These are phyloP conservation scores for Penicillium flavigenum DNA, from an alignment of 495 filamentous ascomycete species.

Conservation along the genomic window DNA sequence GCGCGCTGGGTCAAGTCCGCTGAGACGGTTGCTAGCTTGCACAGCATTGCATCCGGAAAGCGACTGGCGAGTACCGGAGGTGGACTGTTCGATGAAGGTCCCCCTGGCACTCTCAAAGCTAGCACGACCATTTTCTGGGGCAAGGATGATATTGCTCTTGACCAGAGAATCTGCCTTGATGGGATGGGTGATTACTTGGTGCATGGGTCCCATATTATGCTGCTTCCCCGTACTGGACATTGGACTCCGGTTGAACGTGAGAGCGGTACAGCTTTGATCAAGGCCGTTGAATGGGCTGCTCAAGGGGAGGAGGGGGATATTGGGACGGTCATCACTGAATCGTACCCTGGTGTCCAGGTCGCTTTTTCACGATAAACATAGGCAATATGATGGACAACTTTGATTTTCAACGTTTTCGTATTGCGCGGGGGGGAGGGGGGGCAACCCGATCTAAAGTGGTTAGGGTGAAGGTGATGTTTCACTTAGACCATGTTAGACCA, in stretches of 20 bases:
- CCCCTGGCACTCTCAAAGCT: conserved; percentile 45
- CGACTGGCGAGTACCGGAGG: conserved; percentile 37
- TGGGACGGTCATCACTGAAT: conserved; percentile 25
- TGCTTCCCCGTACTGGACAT: conserved; percentile 42
- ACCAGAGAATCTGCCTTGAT: conserved; percentile 40
- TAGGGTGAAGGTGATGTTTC: conserved; percentile 1
- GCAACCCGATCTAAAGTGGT: conserved; percentile 1
- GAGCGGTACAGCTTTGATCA: conserved; percentile 35
- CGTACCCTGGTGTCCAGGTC: conserved; percentile 36
- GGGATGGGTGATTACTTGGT: conserved; percentile 46
- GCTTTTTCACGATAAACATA: conserved; percentile 32
- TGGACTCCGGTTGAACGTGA: conserved; percentile 46
- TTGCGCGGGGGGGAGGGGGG: background rate
- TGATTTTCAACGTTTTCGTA: conserved; percentile 1
- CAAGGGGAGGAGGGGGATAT: conserved; percentile 41
- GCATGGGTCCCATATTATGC: conserved; percentile 40
- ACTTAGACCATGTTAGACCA: background rate
- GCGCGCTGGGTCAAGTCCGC: conserved; percentile 49
- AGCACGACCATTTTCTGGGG: conserved; percentile 55
- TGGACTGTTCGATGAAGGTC: conserved; percentile 48
- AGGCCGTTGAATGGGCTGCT: conserved; percentile 38
- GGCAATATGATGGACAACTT: background rate
- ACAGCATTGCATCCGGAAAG: conserved; percentile 35
- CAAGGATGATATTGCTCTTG: conserved; percentile 44
- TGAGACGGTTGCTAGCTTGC: conserved; percentile 46